These are phyloP conservation scores for Ulota crispa DNA, from an alignment of 225 moss, liverwort and hornwort genomes.

Conservation along the genomic window DNA sequence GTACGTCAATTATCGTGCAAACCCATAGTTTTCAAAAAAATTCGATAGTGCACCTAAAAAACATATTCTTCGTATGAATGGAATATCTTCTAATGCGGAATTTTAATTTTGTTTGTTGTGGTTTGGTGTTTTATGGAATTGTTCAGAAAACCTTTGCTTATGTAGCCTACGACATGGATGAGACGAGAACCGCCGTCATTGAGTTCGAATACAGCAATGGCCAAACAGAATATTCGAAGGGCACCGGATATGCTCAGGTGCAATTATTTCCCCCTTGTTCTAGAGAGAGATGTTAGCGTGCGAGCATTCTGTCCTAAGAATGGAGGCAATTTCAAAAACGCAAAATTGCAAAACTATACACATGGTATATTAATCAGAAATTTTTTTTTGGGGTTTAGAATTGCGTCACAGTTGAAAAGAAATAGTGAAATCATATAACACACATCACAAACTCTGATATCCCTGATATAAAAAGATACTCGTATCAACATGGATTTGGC, in stretches of 20 bases:
- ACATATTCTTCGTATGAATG: no score
- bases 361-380: no score
- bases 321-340: neutral
- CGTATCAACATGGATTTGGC: neutral
- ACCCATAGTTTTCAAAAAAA: neutral
- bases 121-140: neutral
- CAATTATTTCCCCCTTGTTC: neutral
- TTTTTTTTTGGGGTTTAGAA: no score
- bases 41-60: neutral
- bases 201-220: constrained; percentile 41
- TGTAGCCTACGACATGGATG: constrained; percentile 38
- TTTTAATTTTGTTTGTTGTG: neutral
- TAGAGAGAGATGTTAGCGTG: neutral
- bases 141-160: constrained; percentile 36
- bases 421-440: neutral
- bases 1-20: neutral
- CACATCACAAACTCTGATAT: neutral
- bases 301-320: neutral
- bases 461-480: neutral
- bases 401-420: neutral
- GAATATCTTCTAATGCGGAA: neutral
- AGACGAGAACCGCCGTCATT: constrained; percentile 33
- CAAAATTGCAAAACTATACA: neutral
- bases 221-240: constrained; percentile 24
- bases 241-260: constrained; percentile 49